A percentile compares a stretch with the other conserved stretches of the same genome.
Conservation (phyloP, 805 yeast species). For the Limtongia smithiae region DNA sequence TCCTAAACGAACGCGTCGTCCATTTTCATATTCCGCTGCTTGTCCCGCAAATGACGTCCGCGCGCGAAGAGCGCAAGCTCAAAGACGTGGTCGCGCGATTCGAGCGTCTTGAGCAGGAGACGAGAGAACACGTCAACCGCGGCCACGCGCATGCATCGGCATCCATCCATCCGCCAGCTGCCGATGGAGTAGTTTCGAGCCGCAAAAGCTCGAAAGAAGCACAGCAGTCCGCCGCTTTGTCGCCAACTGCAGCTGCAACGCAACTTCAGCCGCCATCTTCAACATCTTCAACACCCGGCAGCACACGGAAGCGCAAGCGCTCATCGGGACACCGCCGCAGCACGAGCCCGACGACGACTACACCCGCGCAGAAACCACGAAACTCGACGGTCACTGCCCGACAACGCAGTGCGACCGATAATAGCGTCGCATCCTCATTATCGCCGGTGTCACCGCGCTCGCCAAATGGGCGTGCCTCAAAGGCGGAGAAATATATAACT, state of each 20-base stretch:
- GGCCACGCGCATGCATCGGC: background rate
- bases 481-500: background rate
- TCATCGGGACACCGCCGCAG: background rate
- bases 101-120: conserved; percentile 23
- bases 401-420: too few species aligned
- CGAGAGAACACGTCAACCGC: conserved; percentile 4
- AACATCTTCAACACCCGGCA: background rate
- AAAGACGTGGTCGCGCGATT: conserved; percentile 21
- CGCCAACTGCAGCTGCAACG: too few species aligned
- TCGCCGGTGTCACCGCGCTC: background rate
- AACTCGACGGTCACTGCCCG: too few species aligned
- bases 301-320: background rate
- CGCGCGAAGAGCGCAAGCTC: conserved; percentile 28
- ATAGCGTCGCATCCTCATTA: background rate
- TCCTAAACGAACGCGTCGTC: too few species aligned
- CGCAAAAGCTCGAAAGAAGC: conserved; percentile 4
- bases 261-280: background rate
- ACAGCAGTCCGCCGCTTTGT: background rate
- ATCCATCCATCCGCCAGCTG: background rate
- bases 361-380: background rate
- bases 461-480: background rate
- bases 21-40: background rate
- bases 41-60: conserved; percentile 9
- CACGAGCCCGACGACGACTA: background rate
- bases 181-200: conserved; percentile 6